Evolutionary conservation across 2,329 filamentous ascomycete species (phyloP).

Genomic region (Hymenoscyphus infarciens): DNA sequence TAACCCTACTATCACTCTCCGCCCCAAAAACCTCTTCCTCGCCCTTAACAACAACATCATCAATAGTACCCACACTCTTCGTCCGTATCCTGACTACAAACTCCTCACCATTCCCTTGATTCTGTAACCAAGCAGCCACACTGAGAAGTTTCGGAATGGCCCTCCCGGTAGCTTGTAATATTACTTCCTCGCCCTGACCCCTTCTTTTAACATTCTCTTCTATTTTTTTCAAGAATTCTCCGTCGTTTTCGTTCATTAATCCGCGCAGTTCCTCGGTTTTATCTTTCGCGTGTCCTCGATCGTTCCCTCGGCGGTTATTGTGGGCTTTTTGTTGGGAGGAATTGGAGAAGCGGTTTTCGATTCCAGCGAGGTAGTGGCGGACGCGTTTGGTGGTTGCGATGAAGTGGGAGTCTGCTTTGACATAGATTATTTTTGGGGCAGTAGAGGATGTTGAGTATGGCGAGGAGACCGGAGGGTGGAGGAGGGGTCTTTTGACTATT

Average conservation of each 20-base stretch:
- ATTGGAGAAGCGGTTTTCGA: conserved; percentile 28
- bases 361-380: conserved; percentile 26
- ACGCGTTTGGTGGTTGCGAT: conserved; percentile 33
- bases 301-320: neutral
- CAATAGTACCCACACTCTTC: conserved; percentile 34
- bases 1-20: conserved; percentile 26
- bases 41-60: conserved; percentile 31
- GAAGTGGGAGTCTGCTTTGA: conserved; percentile 31
- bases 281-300: neutral
- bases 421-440: conserved; percentile 31
- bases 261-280: conserved; percentile 9
- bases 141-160: conserved; percentile 33
- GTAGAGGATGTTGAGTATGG: conserved; percentile 22
- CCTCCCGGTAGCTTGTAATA: conserved; percentile 34
- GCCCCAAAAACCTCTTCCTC: conserved; percentile 17
- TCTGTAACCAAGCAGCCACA: conserved; percentile 30
- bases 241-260: conserved; percentile 12
- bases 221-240: conserved; percentile 18
- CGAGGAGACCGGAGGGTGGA: conserved; percentile 32
- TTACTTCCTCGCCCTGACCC: conserved; percentile 28
- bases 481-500: conserved; percentile 35
- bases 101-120: conserved; percentile 26
- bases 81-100: conserved; percentile 30
- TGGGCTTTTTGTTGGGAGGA: conserved; percentile 10
- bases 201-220: conserved; percentile 19